phyloP scores from a whole-genome alignment of 495 filamentous ascomycete species.

The Bryoglossum gracile region DNA sequence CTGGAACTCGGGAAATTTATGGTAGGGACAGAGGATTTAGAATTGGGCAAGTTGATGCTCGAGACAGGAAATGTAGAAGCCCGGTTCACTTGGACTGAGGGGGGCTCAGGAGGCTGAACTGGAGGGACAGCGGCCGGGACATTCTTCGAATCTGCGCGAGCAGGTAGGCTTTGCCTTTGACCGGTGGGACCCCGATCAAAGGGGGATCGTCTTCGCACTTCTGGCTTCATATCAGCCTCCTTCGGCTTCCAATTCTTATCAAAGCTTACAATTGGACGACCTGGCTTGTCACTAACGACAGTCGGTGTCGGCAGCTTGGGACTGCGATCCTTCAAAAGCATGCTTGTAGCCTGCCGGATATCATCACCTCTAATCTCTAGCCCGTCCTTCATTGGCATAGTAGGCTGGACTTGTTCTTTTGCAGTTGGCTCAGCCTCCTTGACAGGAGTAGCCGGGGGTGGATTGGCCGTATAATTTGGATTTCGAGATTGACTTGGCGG shows the following conservation, averaged over 20 bases:
- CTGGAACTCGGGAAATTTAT: constrained; percentile 50
- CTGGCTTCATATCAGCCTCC: constrained; percentile 46
- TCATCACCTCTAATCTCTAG: constrained; percentile 80
- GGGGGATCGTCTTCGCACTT: constrained; percentile 26
- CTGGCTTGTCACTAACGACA: constrained; percentile 74
- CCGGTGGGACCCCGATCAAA: constrained; percentile 14
- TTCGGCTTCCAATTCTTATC: constrained; percentile 70
- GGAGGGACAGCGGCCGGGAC: constrained; percentile 36
- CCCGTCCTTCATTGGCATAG: constrained; percentile 52
- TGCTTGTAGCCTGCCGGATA: constrained; percentile 84
- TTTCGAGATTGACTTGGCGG: constrained; percentile 69
- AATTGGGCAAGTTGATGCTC: constrained; percentile 29
- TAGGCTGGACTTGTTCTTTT: constrained; percentile 10
- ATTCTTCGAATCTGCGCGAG: constrained; percentile 24
- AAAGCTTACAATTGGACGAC: constrained; percentile 92
- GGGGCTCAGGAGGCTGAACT: constrained; percentile 47
- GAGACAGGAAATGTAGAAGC: constrained; percentile 3
- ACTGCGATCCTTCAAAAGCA: constrained; percentile 76
- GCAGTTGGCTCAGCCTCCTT: not conserved
- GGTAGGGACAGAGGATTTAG: constrained; percentile 43
- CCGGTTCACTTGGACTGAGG: constrained; percentile 32
- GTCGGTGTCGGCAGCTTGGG: constrained; percentile 77
- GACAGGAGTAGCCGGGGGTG: constrained; percentile 30
- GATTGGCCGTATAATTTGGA: constrained; percentile 63
- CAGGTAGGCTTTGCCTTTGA: constrained; percentile 21